Evolutionary conservation across 164 flowering plant species (phyloP).

Genomic region (Aristolochia californica): DNA sequence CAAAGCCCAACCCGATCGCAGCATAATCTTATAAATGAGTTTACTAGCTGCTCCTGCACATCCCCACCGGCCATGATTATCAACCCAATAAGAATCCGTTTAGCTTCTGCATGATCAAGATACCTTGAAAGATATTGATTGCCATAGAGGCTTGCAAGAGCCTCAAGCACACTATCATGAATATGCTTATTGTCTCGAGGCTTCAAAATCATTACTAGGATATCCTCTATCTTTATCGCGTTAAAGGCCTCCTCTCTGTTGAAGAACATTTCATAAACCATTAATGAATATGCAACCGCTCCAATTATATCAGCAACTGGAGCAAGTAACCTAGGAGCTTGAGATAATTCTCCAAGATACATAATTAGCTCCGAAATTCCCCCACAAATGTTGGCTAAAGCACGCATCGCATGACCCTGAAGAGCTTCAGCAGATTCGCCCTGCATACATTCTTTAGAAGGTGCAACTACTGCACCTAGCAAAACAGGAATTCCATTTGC

Average conservation of each 20-base stretch:
- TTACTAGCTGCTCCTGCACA: slow-evolving; percentile 60
- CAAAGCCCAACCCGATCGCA: slow-evolving; percentile 45
- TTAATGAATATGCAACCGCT: slow-evolving; percentile 75
- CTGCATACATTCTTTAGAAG: slow-evolving; percentile 86
- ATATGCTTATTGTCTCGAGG: slow-evolving; percentile 70
- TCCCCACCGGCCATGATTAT: slow-evolving; percentile 65
- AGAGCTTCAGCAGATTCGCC: slow-evolving; percentile 54
- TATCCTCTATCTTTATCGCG: slow-evolving; percentile 45
- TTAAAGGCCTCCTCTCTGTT: slow-evolving; percentile 41
- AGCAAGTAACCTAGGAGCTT: slow-evolving; percentile 59
- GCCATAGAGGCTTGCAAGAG: slow-evolving; percentile 81
- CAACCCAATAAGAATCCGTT: slow-evolving; percentile 64
- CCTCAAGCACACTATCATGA: slow-evolving; percentile 82
- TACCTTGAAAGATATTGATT: slow-evolving; percentile 43
- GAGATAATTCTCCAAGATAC: slow-evolving; percentile 71
- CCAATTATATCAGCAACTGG: slow-evolving; percentile 87
- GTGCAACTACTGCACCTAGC: slow-evolving; percentile 80
- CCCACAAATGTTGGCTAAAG: slow-evolving; percentile 73
- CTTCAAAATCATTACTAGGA: slow-evolving; percentile 47
- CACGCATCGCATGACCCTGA: slow-evolving; percentile 58
- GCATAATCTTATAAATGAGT: slow-evolving; percentile 55
- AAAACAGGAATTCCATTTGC: slow-evolving; percentile 55
- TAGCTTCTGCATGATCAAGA: slow-evolving; percentile 61
- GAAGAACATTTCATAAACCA: slow-evolving; percentile 47
- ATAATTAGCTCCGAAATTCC: slow-evolving; percentile 62